Percentiles rank a stretch among this genome's conserved stretches.
These are phyloP conservation scores for Xylariaceae sp. DNA, from an alignment of 2,329 filamentous ascomycete genomes.

Conservation along the genomic window DNA sequence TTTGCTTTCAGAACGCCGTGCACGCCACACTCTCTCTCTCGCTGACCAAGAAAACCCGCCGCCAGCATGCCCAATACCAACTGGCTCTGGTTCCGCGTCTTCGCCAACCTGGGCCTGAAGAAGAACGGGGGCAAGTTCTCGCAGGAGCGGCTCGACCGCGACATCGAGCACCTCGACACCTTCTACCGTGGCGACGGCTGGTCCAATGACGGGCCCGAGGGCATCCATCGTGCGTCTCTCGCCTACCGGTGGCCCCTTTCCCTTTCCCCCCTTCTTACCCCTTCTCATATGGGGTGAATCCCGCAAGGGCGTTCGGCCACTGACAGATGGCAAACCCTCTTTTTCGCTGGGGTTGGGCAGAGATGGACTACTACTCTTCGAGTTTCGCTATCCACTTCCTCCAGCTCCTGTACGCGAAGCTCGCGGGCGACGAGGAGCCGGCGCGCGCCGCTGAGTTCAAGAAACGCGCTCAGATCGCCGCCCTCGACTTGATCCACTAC, in stretches of 20 bases:
- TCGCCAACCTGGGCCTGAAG: conserved; percentile 71
- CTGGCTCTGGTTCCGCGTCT: conserved; percentile 79
- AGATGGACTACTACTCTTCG: conserved; percentile 82
- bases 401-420: conserved; percentile 67
- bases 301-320: too few relatives aligned
- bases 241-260: background rate
- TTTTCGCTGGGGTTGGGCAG: too few relatives aligned
- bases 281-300: too few relatives aligned
- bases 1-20: too few relatives aligned
- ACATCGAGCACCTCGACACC: conserved; percentile 70
- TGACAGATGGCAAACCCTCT: conserved; percentile 6
- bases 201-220: conserved; percentile 74
- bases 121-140: conserved; percentile 68
- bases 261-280: too few relatives aligned
- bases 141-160: conserved; percentile 60
- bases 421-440: conserved; percentile 60
- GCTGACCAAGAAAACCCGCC: too few relatives aligned
- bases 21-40: too few relatives aligned
- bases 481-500: conserved; percentile 67
- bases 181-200: conserved; percentile 78
- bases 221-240: conserved; percentile 52
- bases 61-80: conserved; percentile 61
- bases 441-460: conserved; percentile 62
- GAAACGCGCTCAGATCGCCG: conserved; percentile 56
- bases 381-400: conserved; percentile 77